Base-by-base conservation (phyloP, 1,139 yeast genomes). In the Sugiyamaella castrensis region DNA sequence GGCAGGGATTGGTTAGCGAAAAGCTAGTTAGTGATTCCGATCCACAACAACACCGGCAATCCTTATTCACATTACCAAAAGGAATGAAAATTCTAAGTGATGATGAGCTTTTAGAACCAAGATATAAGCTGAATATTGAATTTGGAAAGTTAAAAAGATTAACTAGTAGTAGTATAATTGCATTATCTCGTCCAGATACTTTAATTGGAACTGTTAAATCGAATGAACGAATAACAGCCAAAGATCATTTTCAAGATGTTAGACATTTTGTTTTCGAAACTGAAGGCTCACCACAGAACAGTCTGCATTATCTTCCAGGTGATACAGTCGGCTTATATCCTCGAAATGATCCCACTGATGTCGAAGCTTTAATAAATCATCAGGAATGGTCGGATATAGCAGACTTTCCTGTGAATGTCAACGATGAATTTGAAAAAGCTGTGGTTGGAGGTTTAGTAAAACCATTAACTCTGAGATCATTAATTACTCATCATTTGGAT, bases 201-300 rank as follows among this genome's bases (percentile, higher is more conserved):
- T 46, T 47, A 4, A 28, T 54, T 10, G 92, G 84, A 0, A 68
- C 57, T 7, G 72, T 87, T 10, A 48, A 57, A 0, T 46, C 55
- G 2, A 87, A 87, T 61, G 57, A 66, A 0, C 69, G 96, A 50
- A 69, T 91, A 11, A 91, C 97, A 0, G 66, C 79, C 0, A 52
- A 57, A 0, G 83, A 80, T 48, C 98, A 94, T 69, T 89, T 87
- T 67, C 98, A 92, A 66, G 98, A 94, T 62, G 95, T 92, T 1
- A 74, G 96, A 36, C 81, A 79, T 51, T 65, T 91, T 12, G 65
- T 68, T 0, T 70, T 89, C n/a, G n/a, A n/a, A n/a, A n/a, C n/a
- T n/a, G n/a, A n/a, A n/a, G n/a, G n/a, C n/a, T n/a, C n/a, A 61
- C 68, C 3, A 58, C 59, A 9, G 41, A 58, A 42, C 10, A 46